Base-by-base conservation (phyloP, 2,329 filamentous ascomycete genomes). In the Aspergillus fumigatus region DNA sequence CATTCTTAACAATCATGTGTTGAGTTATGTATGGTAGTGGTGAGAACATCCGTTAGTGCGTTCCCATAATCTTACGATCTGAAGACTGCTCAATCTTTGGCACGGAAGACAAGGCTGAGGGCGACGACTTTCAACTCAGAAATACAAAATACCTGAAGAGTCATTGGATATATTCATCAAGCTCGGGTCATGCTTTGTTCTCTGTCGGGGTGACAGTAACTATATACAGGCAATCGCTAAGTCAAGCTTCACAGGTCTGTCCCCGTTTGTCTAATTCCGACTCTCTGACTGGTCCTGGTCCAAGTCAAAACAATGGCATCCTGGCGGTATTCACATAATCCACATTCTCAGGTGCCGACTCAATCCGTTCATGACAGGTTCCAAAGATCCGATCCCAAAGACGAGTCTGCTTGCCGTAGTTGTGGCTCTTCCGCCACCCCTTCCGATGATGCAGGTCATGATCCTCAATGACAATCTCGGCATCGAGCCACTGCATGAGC, bases 401-500 rank as follows among this genome's bases (percentile, higher is more conserved):
- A 17, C 70, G 59, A n/a, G 72, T 75, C 65, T 75, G 73, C 61
- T 75, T 74, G 45, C 73, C 73, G 51, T 75, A 75, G 56, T 75
- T 75, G 29, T 66, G 62, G 50, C 72, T 75, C 64, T 70, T 70
- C 58, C 68, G 67, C 71, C 72, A 75, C 5, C 73, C 73, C 56
- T 69, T 67, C 5, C 73, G 71, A 54, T 75, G 73, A 54, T 75
- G 73, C 17, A 75, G 57, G 50, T 75, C 73, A 52, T 75, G 73
- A 41, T 79, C 77, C 57, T 79, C 77, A 38, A 78, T 73, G 2
- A 75, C 64, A 3, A 78, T 61, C 35, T 79, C 76, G 1, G 66
- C 64, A 6, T 69, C 64, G 11, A 75, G 60, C 2, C 65, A 32
- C 40, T 64, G 62, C 19, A 78, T 60, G 2, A 77, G 50, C 66